A percentile compares a stretch with the other conserved stretches of the same genome.
Evolutionary conservation across 495 filamentous ascomycete genomes (phyloP).

Genomic region (Penicillium salamii): DNA sequence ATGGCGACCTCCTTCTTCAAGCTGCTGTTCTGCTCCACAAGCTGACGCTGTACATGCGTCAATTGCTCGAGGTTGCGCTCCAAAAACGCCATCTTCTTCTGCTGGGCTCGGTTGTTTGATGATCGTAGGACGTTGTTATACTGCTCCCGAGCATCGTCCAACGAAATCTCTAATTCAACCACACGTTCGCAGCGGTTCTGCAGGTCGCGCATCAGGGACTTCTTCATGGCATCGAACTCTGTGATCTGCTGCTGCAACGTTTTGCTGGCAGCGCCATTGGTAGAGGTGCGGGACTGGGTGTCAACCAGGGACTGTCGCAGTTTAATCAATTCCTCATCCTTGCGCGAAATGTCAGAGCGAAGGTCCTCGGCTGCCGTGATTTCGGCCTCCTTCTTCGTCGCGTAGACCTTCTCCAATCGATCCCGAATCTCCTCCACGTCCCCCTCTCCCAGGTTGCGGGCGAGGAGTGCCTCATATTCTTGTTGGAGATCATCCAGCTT

Average conservation of each 20-base stretch:
- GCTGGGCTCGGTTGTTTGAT: slow-evolving; percentile 95
- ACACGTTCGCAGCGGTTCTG: slow-evolving; percentile 98
- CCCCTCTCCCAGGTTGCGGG: slow-evolving; percentile 72
- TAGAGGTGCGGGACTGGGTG: slow-evolving; percentile 59
- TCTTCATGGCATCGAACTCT: slow-evolving; percentile 99
- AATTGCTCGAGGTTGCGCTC: slow-evolving; percentile 98
- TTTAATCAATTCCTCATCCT: slow-evolving; percentile 72
- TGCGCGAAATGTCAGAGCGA: slow-evolving; percentile 65
- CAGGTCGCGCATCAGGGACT: slow-evolving; percentile 95
- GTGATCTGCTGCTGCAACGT: slow-evolving; percentile 96
- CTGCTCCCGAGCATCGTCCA: slow-evolving; percentile 96
- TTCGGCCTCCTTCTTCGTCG: slow-evolving; percentile 68
- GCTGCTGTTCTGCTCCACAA: slow-evolving; percentile 94
- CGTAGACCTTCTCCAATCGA: slow-evolving; percentile 71
- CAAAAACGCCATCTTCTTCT: slow-evolving; percentile 99
- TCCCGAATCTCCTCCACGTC: slow-evolving; percentile 82
- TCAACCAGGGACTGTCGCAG: slow-evolving; percentile 75
- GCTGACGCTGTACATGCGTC: slow-evolving; percentile 92
- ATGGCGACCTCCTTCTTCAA: slow-evolving; percentile 99
- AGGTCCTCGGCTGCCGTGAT: slow-evolving; percentile 67
- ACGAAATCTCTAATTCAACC: slow-evolving; percentile 93
- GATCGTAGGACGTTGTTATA: slow-evolving; percentile 96
- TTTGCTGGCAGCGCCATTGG: slow-evolving; percentile 76
- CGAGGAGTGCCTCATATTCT: slow-evolving; percentile 77
- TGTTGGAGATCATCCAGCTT: slow-evolving; percentile 68